Percentiles rank a stretch among this genome's conserved stretches.
Evolutionary conservation across 1,284 basidiomycete species (phyloP).

Genomic region (Boletus austroedulis): DNA sequence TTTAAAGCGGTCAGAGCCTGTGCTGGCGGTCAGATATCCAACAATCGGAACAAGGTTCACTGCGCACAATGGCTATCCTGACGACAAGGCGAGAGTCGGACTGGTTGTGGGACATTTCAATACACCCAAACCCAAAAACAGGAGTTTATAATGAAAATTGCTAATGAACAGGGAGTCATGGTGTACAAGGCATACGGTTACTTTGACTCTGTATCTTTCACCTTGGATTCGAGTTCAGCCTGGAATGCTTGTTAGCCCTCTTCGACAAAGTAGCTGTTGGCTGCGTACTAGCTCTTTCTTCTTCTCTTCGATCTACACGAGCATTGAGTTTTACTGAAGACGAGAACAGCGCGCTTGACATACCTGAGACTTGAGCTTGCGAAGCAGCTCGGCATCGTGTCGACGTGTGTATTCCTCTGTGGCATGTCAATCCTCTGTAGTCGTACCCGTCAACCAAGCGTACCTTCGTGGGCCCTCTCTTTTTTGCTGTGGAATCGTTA

Average conservation of each 20-base stretch:
- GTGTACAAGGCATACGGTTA: slow-evolving; percentile 5
- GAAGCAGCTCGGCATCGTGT: slow-evolving; percentile 53
- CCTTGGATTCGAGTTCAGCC: slow-evolving; percentile 31
- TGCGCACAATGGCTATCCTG: slow-evolving; percentile 27
- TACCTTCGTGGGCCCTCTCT: slow-evolving; percentile 72
- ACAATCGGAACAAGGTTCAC: neutral
- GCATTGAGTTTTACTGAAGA: slow-evolving; percentile 2
- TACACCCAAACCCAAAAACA: neutral
- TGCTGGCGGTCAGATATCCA: neutral
- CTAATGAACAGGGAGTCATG: slow-evolving; percentile 13
- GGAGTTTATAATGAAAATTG: neutral
- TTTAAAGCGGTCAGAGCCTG: slow-evolving; percentile 30
- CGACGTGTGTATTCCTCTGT: slow-evolving; percentile 59
- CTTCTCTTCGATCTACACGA: slow-evolving; percentile 53
- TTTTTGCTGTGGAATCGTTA: slow-evolving; percentile 51
- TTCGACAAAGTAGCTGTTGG: slow-evolving; percentile 10
- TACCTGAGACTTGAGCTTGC: slow-evolving; percentile 58
- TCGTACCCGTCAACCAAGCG: neutral
- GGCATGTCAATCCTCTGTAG: neutral
- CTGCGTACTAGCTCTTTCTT: slow-evolving; percentile 53
- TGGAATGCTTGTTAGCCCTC: slow-evolving; percentile 20
- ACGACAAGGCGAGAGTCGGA: slow-evolving; percentile 15
- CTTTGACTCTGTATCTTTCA: slow-evolving; percentile 26
- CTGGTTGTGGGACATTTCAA: slow-evolving; percentile 13
- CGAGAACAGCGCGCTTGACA: slow-evolving; percentile 14